Base-by-base conservation (phyloP, 2,329 filamentous ascomycete species). In the Fusarium napiforme region DNA sequence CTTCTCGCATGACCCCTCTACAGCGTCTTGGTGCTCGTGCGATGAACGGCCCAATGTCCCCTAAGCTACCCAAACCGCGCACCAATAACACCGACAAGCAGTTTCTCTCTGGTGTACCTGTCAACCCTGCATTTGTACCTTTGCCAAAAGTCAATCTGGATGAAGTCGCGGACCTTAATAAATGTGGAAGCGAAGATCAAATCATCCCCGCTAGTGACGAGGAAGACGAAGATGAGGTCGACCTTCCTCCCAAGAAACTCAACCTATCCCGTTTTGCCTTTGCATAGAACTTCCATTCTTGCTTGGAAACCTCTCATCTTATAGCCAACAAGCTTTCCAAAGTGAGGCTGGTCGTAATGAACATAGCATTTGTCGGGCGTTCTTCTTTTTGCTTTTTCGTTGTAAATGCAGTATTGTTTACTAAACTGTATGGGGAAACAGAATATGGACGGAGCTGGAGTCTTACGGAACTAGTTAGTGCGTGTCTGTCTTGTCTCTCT, bases 171-270 rank as follows among this genome's bases (percentile, higher is more conserved):
- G 85, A 86, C 4, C 77, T 90, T 46, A 87, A 89, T 73, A 77
- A 75, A 59, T 78, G 78, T 56, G 88, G 89, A 19, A 90, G 88
- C 74, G 89, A 91, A 76, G 89, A 91, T 64, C 83, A 88, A 61
- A 85, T 90, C 69, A 79, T 87, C 19, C 85, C 85, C 32, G 87
- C 87, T 77, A 88, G 87, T 68, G 86, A 87, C 66, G 85, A 75
- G 23, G 86, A 87, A 61, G 82, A 83, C 23, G 85, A 85, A 11
- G 71, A 79, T 15, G 84, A 85, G 39, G 72, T 78, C 5, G 79
- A 80, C 7, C 70, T 70, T 12, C 74, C 75, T 4, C 72, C 80
- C 11, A 81, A 72, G 55, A 83, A 82, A 45, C 77, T 89, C 30
- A 80, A 89, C 66, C 79, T 90, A 55, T 86, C 87, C 11, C 83